Conservation (phyloP, 352 stramenopile species). For the Lagenidium giganteum region DNA sequence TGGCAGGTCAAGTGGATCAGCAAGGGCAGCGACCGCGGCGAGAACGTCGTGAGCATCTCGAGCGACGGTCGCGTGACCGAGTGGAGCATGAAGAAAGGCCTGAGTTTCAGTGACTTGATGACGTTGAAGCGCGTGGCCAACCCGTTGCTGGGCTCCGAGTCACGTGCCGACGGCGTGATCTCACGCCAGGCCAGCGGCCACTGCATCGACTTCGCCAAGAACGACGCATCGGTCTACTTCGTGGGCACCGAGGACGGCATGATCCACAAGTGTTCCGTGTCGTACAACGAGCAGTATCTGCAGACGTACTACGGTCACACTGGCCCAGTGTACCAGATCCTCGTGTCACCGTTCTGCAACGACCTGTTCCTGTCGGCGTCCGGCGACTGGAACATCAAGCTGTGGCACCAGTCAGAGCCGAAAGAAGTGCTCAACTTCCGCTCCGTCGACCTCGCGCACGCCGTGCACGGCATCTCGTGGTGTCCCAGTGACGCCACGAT, state of each 20-base stretch:
- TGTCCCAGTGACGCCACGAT: conserved; percentile 77
- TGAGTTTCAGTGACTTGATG: conserved; percentile 88
- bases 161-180: conserved; percentile 81
- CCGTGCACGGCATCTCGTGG: conserved; percentile 84
- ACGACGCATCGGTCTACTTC: conserved; percentile 85
- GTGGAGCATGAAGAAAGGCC: conserved; percentile 91
- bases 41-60: conserved; percentile 89
- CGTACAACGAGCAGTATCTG: conserved; percentile 93
- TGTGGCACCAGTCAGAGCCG: conserved; percentile 69
- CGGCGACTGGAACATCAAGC: conserved; percentile 86
- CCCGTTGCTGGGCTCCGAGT: conserved; percentile 53
- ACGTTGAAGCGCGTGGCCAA: conserved; percentile 85
- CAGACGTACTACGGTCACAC: conserved; percentile 87
- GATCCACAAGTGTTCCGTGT: conserved; percentile 90
- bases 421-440: conserved; percentile 63
- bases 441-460: conserved; percentile 71
- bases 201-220: conserved; percentile 82
- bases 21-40: conserved; percentile 74
- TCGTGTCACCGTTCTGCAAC: conserved; percentile 82
- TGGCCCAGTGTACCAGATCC: conserved; percentile 86
- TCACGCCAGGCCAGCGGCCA: conserved; percentile 82
- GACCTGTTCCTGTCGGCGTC: conserved; percentile 87
- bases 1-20: conserved; percentile 92
- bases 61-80: conserved; percentile 89
- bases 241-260: conserved; percentile 89